phyloP scores from a whole-genome alignment of 2,329 filamentous ascomycete species.

The Colletotrichum sp. region DNA sequence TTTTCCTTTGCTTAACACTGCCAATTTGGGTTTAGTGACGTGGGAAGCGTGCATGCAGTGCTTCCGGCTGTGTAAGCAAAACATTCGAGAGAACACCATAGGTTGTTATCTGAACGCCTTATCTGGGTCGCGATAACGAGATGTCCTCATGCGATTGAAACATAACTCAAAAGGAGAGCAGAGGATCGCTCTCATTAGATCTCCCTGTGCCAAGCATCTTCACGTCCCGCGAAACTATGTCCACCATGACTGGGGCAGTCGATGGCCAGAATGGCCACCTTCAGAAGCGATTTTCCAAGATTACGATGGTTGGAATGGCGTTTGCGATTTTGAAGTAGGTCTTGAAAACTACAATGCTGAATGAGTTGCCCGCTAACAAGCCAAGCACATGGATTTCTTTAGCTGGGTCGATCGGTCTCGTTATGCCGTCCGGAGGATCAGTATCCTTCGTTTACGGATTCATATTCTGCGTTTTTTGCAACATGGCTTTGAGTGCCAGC shows the following conservation, averaged over 20 bases:
- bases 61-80: neutral
- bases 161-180: neutral
- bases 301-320: conserved; percentile 48
- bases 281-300: conserved; percentile 39
- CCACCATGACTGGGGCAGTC: neutral
- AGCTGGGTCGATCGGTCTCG: conserved; percentile 45
- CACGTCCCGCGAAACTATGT: neutral
- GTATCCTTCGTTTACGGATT: conserved; percentile 50
- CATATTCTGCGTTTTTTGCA: conserved; percentile 50
- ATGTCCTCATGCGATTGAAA: neutral
- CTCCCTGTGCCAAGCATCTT: neutral
- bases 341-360: neutral
- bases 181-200: neutral
- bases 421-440: conserved; percentile 45
- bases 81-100: neutral
- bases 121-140: neutral
- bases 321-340: conserved; percentile 48
- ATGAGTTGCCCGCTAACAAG: neutral
- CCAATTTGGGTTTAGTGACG: neutral
- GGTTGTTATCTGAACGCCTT: neutral
- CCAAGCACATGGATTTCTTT: conserved; percentile 43
- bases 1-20: conserved; percentile 9
- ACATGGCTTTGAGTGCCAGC: conserved; percentile 44
- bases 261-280: conserved; percentile 31
- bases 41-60: neutral